Evolutionary conservation across 192 early-diverging fungal genomes (phyloP).

Genomic region (Mortierella claussenii): DNA sequence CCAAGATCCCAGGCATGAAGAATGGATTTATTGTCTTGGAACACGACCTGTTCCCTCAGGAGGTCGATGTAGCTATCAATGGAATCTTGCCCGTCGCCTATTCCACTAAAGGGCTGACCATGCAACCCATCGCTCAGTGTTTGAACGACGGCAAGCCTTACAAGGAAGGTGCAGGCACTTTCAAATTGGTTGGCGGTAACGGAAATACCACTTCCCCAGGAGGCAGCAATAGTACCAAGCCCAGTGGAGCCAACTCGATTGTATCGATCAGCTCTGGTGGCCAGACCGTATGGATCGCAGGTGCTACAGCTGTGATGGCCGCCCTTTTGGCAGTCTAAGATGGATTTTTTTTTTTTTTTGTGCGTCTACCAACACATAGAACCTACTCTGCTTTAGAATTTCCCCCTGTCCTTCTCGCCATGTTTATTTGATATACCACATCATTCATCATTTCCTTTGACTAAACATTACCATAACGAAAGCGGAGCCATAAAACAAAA

Average conservation of each 20-base stretch:
- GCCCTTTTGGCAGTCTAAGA: too few species aligned
- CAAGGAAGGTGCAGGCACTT: conserved; percentile 41
- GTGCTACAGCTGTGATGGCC: too few species aligned
- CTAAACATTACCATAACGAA: too few species aligned
- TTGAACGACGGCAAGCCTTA: conserved; percentile 48
- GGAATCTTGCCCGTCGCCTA: conserved; percentile 32
- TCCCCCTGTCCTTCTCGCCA: too few species aligned
- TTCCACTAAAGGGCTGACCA: conserved; percentile 18
- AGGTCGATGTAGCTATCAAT: conserved; percentile 57
- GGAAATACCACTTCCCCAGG: not conserved
- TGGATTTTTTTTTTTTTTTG: too few species aligned
- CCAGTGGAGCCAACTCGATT: not conserved
- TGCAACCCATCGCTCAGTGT: conserved; percentile 49
- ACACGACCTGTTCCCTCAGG: conserved; percentile 60
- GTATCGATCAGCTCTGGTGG: too few species aligned
- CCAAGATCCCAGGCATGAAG: conserved; percentile 48
- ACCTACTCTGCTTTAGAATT: too few species aligned
- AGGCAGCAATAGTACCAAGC: not conserved
- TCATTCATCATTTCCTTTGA: too few species aligned
- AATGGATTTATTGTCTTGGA: conserved; percentile 60
- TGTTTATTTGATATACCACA: too few species aligned
- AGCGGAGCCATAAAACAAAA: too few species aligned
- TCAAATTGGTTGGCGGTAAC: conserved; percentile 3
- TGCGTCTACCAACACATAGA: too few species aligned
- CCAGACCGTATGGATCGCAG: not conserved